A percentile compares a stretch with the other conserved stretches of the same genome.
Evolutionary conservation across 2,329 filamentous ascomycete genomes (phyloP).

Genomic region (Calonectria pseudoreteaudii): DNA sequence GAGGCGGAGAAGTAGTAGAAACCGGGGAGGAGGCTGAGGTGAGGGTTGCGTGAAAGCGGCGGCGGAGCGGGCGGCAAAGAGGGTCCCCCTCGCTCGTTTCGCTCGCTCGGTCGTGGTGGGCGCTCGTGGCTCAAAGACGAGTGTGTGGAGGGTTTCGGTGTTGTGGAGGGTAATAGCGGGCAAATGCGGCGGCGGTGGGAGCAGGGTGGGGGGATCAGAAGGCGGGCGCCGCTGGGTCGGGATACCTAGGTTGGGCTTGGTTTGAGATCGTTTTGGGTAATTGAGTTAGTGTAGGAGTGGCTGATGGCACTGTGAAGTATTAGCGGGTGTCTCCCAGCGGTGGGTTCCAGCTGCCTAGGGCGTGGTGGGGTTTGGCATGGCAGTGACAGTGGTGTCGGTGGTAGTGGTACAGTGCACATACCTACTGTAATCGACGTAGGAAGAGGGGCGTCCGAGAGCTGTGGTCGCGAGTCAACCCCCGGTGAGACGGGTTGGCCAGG

Average conservation of each 20-base stretch:
- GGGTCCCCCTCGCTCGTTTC: constrained; percentile 16
- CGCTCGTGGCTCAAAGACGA: constrained; percentile 36
- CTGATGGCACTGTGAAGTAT: constrained; percentile 15
- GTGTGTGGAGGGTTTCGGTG: constrained; percentile 25
- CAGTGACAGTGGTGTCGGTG: background rate
- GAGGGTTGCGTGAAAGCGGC: constrained; percentile 40
- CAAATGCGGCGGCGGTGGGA: constrained; percentile 35
- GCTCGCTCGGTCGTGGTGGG: constrained; percentile 18
- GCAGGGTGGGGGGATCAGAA: constrained; percentile 28
- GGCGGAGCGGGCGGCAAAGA: constrained; percentile 45
- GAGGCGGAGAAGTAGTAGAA: constrained; percentile 22
- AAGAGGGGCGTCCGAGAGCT: constrained; percentile 11
- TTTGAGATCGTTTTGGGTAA: constrained; percentile 11
- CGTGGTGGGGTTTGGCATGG: background rate
- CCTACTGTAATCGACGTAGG: constrained; percentile 2
- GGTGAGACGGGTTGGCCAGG: constrained; percentile 17
- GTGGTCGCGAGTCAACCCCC: constrained; percentile 22
- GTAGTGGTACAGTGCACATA: background rate
- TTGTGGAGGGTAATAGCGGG: constrained; percentile 40
- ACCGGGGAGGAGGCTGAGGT: constrained; percentile 32
- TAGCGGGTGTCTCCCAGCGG: background rate
- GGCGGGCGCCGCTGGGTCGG: constrained; percentile 19
- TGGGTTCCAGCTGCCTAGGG: background rate
- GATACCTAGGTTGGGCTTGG: constrained; percentile 17
- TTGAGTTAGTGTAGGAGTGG: constrained; percentile 4